phyloP scores from a whole-genome alignment of 441 rosid genomes.

The Mallotus repandus region DNA sequence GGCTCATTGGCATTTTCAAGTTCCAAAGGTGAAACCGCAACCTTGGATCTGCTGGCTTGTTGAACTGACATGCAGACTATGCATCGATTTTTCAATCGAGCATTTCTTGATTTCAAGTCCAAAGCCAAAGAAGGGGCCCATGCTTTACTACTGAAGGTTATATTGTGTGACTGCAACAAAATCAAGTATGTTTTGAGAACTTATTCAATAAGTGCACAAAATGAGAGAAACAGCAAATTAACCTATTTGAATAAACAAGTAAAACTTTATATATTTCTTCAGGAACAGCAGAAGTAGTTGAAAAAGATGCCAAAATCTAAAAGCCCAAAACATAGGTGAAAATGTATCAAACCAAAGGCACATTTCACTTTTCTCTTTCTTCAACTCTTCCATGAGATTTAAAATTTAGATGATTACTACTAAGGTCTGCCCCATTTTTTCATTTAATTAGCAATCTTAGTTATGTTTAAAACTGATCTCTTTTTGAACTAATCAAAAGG shows the following conservation, averaged over 20 bases:
- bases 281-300: not conserved
- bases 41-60: constrained; percentile 70
- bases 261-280: not conserved
- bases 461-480: not conserved
- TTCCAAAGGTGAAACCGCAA: constrained; percentile 70
- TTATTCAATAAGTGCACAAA: constrained; percentile 9
- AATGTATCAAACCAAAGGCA: not conserved
- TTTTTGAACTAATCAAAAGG: not conserved
- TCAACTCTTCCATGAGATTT: not conserved
- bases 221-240: not conserved
- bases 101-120: constrained; percentile 43
- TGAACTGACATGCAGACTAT: constrained; percentile 77
- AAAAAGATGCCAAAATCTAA: not conserved
- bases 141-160: constrained; percentile 56
- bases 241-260: not conserved
- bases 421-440: not conserved
- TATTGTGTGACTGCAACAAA: constrained; percentile 50
- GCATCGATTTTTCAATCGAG: constrained; percentile 29
- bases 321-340: not conserved
- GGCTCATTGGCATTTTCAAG: constrained; percentile 75
- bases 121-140: constrained; percentile 48
- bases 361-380: not conserved
- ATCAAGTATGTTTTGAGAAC: constrained; percentile 21
- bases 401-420: not conserved
- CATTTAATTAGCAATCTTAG: not conserved